Evolutionary conservation across 371 early-diverging fungal species (phyloP), one percentile per base, ranked within the genome.

Genomic region (Mortierella sp.): DNA sequence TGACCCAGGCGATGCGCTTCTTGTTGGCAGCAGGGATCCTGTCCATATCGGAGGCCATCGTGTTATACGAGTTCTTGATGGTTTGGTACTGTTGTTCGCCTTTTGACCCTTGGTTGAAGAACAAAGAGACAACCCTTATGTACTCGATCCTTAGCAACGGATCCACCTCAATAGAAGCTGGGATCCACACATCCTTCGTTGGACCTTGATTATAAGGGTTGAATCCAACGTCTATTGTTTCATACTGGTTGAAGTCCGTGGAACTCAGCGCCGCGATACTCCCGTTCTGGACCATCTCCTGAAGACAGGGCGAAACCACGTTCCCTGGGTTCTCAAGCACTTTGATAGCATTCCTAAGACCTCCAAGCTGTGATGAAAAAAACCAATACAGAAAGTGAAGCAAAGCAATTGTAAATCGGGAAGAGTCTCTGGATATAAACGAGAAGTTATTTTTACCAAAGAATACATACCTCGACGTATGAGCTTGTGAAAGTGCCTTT

Each of bases 231-330:
- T 54, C 31, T 27, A 68, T 8, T 0, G 0, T 8, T 2, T 12
- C 37, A 26, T 64, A 59, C 49, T 56, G 56, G 19, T 1, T 26
- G 17, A 21, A 28, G 30, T 60, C 30, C 9, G 1, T 9, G 23
- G 6, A 46, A 14, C 50, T 5, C 12, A 48, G 24, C 1, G 52
- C 31, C 3, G 21, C 6, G 21, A 60, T 37, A 5, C 19, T 3
- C 0, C 21, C n/a, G 4, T 43, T 56, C 2, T n/a, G 21, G n/a
- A 32, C 4, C 11, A 1, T 14, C 5, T 50, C 5, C 28, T 75
- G 76, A 23, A 75, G 60, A 37, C 76, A 75, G 8, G 76, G 76
- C 2, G 76, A 75, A 12, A 75, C 53, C 6, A 75, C 21, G 7
- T 51, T 48, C 8, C 34, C 2, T 19, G 76, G 64, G 1, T 62